These are phyloP conservation scores for Naganishia cerealis DNA, from an alignment of 1,284 basidiomycete species.

Conservation along the genomic window DNA sequence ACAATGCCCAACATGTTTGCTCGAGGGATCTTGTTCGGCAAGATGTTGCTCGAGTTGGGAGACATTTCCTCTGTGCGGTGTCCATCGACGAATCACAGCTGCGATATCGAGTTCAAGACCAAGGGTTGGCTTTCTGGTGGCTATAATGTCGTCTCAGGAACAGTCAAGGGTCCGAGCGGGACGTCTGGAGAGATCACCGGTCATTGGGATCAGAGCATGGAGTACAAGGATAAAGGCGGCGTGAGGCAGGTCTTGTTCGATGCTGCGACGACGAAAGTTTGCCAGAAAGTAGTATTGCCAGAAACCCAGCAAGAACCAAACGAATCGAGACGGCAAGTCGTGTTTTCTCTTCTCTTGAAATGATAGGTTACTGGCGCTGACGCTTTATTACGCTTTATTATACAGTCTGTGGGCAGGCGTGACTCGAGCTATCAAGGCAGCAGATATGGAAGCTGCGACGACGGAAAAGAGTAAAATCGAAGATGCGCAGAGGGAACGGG, in stretches of 20 bases:
- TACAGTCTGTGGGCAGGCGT: slow-evolving; percentile 77
- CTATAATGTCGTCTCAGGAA: slow-evolving; percentile 86
- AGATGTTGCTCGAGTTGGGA: slow-evolving; percentile 95
- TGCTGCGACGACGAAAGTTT: slow-evolving; percentile 69
- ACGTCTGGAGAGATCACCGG: slow-evolving; percentile 85
- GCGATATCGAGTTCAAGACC: slow-evolving; percentile 95
- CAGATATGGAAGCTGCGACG: slow-evolving; percentile 93
- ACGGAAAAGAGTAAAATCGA: slow-evolving; percentile 86
- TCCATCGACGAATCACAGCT: slow-evolving; percentile 69
- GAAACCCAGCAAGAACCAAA: slow-evolving; percentile 85
- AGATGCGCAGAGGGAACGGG: slow-evolving; percentile 82
- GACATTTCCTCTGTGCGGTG: slow-evolving; percentile 85
- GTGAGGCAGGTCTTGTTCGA: slow-evolving; percentile 80
- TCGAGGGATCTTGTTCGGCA: slow-evolving; percentile 93
- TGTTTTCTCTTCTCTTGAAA: not conserved
- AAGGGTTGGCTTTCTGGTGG: slow-evolving; percentile 98
- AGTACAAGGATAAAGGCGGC: slow-evolving; percentile 73
- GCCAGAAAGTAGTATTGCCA: slow-evolving; percentile 78
- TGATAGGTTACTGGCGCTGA: too few species aligned
- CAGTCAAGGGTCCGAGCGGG: slow-evolving; percentile 64
- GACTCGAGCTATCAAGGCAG: slow-evolving; percentile 79
- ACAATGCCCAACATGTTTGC: slow-evolving; percentile 95
- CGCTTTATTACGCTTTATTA: not conserved
- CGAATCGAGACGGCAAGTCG: slow-evolving; percentile 75
- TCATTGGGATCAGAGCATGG: slow-evolving; percentile 89